phyloP scores from a whole-genome alignment of 176 grass and related monocot species.

The Rhipidocladum racemiflorum region DNA sequence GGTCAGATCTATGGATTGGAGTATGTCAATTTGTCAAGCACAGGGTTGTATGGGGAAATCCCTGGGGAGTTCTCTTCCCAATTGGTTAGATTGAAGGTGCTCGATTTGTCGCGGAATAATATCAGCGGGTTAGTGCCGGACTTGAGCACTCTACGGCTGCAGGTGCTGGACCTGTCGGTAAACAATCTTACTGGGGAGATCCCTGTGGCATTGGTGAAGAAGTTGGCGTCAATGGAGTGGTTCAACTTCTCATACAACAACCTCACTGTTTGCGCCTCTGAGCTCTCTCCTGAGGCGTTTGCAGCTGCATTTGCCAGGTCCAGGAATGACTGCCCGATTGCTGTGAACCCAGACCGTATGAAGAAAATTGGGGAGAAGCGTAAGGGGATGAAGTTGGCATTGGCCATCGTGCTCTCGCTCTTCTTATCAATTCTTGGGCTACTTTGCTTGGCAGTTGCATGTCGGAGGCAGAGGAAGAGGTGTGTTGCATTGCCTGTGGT shows the following conservation, averaged over 20 bases:
- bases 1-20: slow-evolving; percentile 53
- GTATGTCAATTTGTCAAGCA: slow-evolving; percentile 88
- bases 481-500: slow-evolving; percentile 25
- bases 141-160: slow-evolving; percentile 45
- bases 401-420: slow-evolving; percentile 56
- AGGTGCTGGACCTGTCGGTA: slow-evolving; percentile 71
- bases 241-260: slow-evolving; percentile 99
- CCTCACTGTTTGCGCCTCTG: slow-evolving; percentile 73
- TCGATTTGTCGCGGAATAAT: slow-evolving; percentile 86
- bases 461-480: slow-evolving; percentile 41
- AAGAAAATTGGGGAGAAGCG: slow-evolving; percentile 30
- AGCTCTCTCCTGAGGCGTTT: slow-evolving; percentile 55
- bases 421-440: slow-evolving; percentile 58
- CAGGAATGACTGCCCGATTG: slow-evolving; percentile 87
- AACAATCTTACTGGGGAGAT: slow-evolving; percentile 96
- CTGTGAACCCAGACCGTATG: slow-evolving; percentile 60
- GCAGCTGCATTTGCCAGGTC: slow-evolving; percentile 65
- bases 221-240: slow-evolving; percentile 45
- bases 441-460: slow-evolving; percentile 51
- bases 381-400: slow-evolving; percentile 48
- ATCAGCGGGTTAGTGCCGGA: slow-evolving; percentile 64
- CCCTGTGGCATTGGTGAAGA: slow-evolving; percentile 66
- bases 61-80: slow-evolving; percentile 39
- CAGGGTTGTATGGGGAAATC: slow-evolving; percentile 57
- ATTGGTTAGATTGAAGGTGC: slow-evolving; percentile 60